These are phyloP conservation scores for Capsella bursapastoris DNA, from an alignment of 345 rosid genomes.

Conservation along the genomic window DNA sequence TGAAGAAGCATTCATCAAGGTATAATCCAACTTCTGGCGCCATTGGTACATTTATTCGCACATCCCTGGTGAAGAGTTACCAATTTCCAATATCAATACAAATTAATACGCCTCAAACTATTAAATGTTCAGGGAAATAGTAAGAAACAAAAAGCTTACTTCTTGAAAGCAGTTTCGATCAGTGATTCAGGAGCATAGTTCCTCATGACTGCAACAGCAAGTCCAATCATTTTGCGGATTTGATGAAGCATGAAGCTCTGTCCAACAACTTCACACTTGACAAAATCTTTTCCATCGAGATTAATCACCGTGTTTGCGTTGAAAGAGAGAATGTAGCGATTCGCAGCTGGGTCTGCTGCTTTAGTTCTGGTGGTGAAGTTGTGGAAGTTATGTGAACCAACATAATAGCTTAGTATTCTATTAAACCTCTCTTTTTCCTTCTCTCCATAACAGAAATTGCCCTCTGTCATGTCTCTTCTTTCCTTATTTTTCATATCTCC, in stretches of 20 bases:
- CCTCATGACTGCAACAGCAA: conserved; percentile 87
- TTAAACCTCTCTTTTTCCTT: conserved; percentile 81
- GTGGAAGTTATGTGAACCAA: conserved; percentile 94
- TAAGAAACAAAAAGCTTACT: conserved; percentile 48
- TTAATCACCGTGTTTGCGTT: conserved; percentile 57
- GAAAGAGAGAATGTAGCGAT: conserved; percentile 73
- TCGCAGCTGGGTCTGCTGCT: conserved; percentile 88
- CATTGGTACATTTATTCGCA: conserved; percentile 72
- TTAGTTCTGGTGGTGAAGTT: conserved; percentile 89
- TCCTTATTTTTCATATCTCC: conserved; percentile 41
- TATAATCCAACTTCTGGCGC: conserved; percentile 98
- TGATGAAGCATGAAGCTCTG: conserved; percentile 99
- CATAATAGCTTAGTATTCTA: conserved; percentile 69
- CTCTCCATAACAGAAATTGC: conserved; percentile 65
- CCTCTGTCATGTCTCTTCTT: conserved; percentile 32
- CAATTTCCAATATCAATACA: not conserved
- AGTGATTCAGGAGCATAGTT: conserved; percentile 75
- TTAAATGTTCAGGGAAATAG: conserved; percentile 16
- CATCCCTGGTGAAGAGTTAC: conserved; percentile 52
- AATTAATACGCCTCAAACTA: conserved; percentile 7
- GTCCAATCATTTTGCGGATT: conserved; percentile 91
- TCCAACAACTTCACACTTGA: conserved; percentile 94
- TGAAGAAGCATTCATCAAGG: conserved; percentile 89
- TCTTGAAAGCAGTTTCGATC: conserved; percentile 66
- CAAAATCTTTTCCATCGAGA: conserved; percentile 79